Base-by-base conservation (phyloP, 2,329 filamentous ascomycete genomes). In the Cyanodermella asteris region DNA sequence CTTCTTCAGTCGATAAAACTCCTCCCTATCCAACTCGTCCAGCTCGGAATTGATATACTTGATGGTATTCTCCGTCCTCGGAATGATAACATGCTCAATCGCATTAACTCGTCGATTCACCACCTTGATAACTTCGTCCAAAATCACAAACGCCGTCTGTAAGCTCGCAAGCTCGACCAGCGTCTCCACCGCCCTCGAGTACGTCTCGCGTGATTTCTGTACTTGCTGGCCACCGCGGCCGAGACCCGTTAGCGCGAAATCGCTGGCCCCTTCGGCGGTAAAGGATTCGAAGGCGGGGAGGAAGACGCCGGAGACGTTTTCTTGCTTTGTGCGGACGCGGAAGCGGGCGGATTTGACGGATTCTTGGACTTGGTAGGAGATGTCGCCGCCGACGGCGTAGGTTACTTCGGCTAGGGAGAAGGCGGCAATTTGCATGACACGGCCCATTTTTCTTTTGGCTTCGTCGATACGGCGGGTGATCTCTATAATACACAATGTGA, bases 31-130 rank as follows among this genome's bases (percentile, higher is more conserved):
- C 25, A 97, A 61, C 53, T 97, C 87, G 45, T 97, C 87, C 10
- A 97, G 65, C 48, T 97, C 87, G 1, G 84, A 91, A 55, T 94
- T 94, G 61, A 94, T 94, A 44, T 94, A 97, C 55, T 91, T 93
- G 58, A 97, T 97, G n/a, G 87, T 97, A 44, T 94, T 97, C 49
- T 97, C 87, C 9, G 87, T 97, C 36, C 87, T 66, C 8, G 87
- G 87, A 41, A 97, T 97, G 38, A 97, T 94, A 39, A 97, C 78
- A 48, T 90, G 76, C 50, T 87, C 77, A 42, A 24, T 24, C n/a
- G 27, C 34, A 27, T 36, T 35, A 12, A 35, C 33, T 77, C 87
- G 73, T 43, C 87, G 69, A 49, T 97, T 97, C 28, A 97, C 87
- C 14, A 94, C 81, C 57, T 97, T 97, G 56, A 97, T 97, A 29